Evolutionary conservation across 2,329 filamentous ascomycete species (phyloP), one percentile per base, ranked within the genome.

Genomic region (Coniochaeta prunicola): DNA sequence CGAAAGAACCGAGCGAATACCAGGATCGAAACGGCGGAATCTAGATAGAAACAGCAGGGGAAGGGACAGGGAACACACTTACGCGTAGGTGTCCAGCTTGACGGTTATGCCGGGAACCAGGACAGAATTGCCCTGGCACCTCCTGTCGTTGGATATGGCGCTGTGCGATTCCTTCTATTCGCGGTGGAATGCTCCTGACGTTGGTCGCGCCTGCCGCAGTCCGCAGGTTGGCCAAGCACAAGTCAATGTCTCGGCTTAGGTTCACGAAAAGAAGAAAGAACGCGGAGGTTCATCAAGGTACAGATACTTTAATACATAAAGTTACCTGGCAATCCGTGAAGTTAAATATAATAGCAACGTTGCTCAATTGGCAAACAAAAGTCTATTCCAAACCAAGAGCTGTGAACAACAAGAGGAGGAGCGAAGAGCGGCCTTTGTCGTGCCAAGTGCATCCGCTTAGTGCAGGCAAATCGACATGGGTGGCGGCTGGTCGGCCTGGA

Each of bases 31-130:
- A 31, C 10, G 24, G 21, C 4, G 4, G 28, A 26, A 50, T 6
- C 21, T 48, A 17, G n/a, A 21, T 48, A 9, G 17, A 13, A 53
- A 53, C 45, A 30, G 24, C 15, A 28, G 28, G 30, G 10, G 24
- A 53, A 9, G n/a, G 4, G 38, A n/a, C 12, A 45, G 24, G 26
- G 8, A 31, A 13, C 19, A 8, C 17, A 55, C 53, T 36, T 55
- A 55, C 53, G 53, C 53, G 33, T 33, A 55, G 17, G 53, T 34
- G 30, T 55, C 53, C 53, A 55, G 28, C 30, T 55, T 55, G 53
- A 34, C 53, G 53, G 53, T 21, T 36, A 26, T 55, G 53, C 19
- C 17, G 7, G 5, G 33, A 55, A 36, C 30, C 33, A 55, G 53
- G 53, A 36, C 53, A 9, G 30, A 55, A 3, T 28, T 30, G 45